Evolutionary conservation across 495 filamentous ascomycete genomes (phyloP).

Genomic region (Penicillium samsonianum): DNA sequence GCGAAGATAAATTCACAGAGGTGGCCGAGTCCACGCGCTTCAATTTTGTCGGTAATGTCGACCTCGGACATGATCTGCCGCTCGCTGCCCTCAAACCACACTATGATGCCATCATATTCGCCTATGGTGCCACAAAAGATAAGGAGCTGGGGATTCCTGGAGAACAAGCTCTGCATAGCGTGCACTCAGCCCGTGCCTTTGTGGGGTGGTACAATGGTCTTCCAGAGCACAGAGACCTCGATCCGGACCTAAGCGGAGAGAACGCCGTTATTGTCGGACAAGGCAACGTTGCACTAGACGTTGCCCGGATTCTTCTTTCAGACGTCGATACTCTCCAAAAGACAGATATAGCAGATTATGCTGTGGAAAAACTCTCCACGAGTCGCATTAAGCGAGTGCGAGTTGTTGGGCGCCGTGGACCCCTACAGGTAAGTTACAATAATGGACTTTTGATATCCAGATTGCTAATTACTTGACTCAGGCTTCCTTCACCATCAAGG

Average conservation of each 20-base stretch:
- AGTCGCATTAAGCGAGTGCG: constrained; percentile 79
- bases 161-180: constrained; percentile 68
- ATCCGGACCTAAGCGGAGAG: constrained; percentile 76
- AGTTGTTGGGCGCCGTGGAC: constrained; percentile 83
- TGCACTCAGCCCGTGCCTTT: constrained; percentile 89
- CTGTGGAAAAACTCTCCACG: constrained; percentile 68
- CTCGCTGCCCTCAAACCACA: constrained; percentile 70
- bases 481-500: constrained; percentile 93
- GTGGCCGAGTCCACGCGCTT: constrained; percentile 80
- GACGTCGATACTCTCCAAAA: constrained; percentile 68
- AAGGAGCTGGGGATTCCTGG: constrained; percentile 75
- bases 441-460: not conserved
- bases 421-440: constrained; percentile 66
- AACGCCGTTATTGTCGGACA: constrained; percentile 90
- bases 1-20: constrained; percentile 87
- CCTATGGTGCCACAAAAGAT: constrained; percentile 89
- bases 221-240: constrained; percentile 76
- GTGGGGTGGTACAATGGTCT: constrained; percentile 99
- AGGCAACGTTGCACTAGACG: constrained; percentile 94
- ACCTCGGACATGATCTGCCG: constrained; percentile 73
- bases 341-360: constrained; percentile 86
- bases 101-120: constrained; percentile 90
- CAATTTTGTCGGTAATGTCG: constrained; percentile 88
- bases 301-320: constrained; percentile 81
- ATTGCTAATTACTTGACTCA: constrained; percentile 31